These are phyloP conservation scores for Panaeolus papilionaceus DNA, from an alignment of 768 basidiomycete genomes.

Conservation along the genomic window DNA sequence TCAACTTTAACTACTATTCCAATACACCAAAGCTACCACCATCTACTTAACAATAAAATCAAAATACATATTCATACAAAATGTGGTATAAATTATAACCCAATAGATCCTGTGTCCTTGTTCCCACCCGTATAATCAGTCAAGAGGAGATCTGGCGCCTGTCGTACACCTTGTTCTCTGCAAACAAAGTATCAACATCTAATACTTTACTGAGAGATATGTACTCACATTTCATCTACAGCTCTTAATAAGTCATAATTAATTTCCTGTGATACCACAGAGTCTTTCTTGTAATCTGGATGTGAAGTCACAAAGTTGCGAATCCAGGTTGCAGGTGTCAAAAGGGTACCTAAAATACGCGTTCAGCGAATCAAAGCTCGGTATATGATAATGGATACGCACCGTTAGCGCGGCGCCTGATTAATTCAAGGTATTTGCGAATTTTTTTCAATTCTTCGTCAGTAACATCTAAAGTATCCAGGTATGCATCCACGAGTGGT, in stretches of 20 bases:
- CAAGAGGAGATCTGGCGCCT: slow-evolving; percentile 69
- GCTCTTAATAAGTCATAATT: slow-evolving; percentile 93
- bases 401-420: slow-evolving; percentile 85
- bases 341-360: slow-evolving; percentile 62
- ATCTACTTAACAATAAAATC: slow-evolving; percentile 5
- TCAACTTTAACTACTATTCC: background rate
- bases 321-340: slow-evolving; percentile 94
- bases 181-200: slow-evolving; percentile 2
- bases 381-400: slow-evolving; percentile 28
- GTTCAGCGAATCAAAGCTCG: slow-evolving; percentile 9
- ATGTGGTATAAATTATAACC: slow-evolving; percentile 32
- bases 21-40: background rate
- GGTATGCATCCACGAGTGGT: slow-evolving; percentile 80
- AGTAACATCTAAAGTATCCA: slow-evolving; percentile 85
- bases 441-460: slow-evolving; percentile 64
- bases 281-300: slow-evolving; percentile 91
- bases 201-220: background rate
- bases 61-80: slow-evolving; percentile 10
- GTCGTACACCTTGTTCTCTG: slow-evolving; percentile 73
- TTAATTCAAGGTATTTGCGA: slow-evolving; percentile 77
- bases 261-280: slow-evolving; percentile 89
- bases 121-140: slow-evolving; percentile 57
- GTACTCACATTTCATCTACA: slow-evolving; percentile 88
- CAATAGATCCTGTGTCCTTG: slow-evolving; percentile 52
- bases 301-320: slow-evolving; percentile 90